Evolutionary conservation across 352 stramenopile species (phyloP).

Genomic region (Globisporangium apiculatum): DNA sequence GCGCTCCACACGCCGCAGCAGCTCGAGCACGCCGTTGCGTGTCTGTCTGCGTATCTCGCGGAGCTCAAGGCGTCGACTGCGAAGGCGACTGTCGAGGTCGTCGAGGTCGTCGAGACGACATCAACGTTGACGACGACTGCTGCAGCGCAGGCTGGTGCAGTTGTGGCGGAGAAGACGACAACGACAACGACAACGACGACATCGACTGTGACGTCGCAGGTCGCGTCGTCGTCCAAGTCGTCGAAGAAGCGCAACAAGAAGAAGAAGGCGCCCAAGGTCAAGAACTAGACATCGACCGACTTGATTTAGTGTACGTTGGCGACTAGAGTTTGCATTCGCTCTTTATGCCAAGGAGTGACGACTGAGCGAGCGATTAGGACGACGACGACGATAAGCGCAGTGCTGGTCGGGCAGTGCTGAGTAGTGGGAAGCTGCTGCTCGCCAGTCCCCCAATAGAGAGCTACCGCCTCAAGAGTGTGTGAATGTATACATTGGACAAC

Average conservation of each 20-base stretch:
- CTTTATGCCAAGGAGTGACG: too few relatives aligned
- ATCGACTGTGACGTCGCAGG: too few relatives aligned
- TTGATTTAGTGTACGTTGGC: neutral
- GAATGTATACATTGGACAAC: too few relatives aligned
- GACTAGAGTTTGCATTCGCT: neutral
- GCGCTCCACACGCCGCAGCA: slow-evolving; percentile 63
- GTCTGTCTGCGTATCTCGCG: slow-evolving; percentile 29
- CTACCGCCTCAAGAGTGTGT: too few relatives aligned
- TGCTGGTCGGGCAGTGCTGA: too few relatives aligned
- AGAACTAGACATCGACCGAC: neutral
- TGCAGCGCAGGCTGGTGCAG: neutral
- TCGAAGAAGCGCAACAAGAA: slow-evolving; percentile 14
- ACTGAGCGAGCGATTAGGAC: too few relatives aligned
- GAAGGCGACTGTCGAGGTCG: neutral
- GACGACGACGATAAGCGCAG: too few relatives aligned
- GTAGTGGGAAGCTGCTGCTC: too few relatives aligned
- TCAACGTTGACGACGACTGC: slow-evolving; percentile 1
- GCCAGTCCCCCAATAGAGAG: too few relatives aligned
- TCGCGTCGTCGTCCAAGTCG: neutral
- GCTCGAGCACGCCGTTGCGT: slow-evolving; percentile 46
- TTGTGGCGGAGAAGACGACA: slow-evolving; percentile 1
- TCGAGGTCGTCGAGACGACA: neutral
- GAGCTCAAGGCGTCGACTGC: neutral
- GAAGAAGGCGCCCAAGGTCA: slow-evolving; percentile 9
- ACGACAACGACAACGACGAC: neutral